Conservation (phyloP, 352 stramenopile species). For the Pythium sp. region DNA sequence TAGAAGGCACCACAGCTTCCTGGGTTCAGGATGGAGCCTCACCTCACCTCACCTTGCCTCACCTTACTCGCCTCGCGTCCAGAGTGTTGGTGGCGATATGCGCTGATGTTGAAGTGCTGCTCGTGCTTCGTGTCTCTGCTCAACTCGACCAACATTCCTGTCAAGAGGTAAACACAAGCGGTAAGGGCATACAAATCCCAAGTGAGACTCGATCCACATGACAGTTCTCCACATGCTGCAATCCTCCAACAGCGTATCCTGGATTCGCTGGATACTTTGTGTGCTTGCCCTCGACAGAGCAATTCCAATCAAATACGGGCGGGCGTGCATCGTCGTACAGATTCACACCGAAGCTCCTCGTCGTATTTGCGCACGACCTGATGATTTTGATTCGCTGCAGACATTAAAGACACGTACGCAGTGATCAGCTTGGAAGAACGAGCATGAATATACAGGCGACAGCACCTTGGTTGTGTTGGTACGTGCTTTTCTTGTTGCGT, state of each 20-base stretch:
- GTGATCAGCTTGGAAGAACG: neutral
- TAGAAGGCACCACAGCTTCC: no score
- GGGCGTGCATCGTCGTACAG: neutral
- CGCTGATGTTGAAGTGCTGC: neutral
- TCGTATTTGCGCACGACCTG: neutral
- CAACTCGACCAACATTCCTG: neutral
- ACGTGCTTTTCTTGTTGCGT: neutral
- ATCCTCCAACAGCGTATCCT: neutral
- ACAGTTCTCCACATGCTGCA: neutral
- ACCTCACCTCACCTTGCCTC: no score
- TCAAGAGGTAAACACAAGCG: neutral
- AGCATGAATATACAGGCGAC: neutral
- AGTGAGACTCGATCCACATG: neutral
- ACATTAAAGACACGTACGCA: neutral
- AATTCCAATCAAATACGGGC: no score
- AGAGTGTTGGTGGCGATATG: neutral
- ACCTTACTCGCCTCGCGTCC: neutral
- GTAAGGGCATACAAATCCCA: neutral
- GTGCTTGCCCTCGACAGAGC: neutral
- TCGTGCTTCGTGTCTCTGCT: neutral
- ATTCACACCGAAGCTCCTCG: neutral
- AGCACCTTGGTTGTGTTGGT: neutral
- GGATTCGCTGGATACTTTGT: neutral
- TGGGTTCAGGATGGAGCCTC: no score
- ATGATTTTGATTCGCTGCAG: neutral